phyloP scores from a whole-genome alignment of 257 asterid species.

The Nicotiana benthamiana region DNA sequence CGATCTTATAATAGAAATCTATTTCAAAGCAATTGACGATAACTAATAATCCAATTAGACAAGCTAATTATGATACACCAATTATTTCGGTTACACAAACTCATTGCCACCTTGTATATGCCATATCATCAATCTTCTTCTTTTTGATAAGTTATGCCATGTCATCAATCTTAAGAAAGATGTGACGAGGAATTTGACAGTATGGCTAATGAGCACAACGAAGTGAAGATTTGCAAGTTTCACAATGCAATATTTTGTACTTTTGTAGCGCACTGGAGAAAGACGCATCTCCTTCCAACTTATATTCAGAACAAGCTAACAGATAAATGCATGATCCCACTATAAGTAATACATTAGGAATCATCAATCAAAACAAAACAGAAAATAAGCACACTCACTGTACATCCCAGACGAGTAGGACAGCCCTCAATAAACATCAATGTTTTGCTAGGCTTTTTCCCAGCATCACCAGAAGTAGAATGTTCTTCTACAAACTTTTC shows the following conservation, averaged over 20 bases:
- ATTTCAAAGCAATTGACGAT: background rate
- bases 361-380: background rate
- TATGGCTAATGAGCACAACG: background rate
- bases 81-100: background rate
- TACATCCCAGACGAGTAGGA: slow-evolving; percentile 77
- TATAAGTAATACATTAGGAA: background rate
- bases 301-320: background rate
- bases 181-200: background rate
- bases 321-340: background rate
- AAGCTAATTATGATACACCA: background rate
- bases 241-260: background rate
- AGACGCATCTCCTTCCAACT: background rate
- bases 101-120: background rate
- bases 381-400: slow-evolving; percentile 41
- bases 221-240: background rate
- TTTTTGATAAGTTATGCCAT: background rate
- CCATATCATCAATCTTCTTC: background rate
- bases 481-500: slow-evolving; percentile 86
- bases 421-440: slow-evolving; percentile 92
- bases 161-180: background rate
- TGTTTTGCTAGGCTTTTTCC: slow-evolving; percentile 68
- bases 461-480: slow-evolving; percentile 51
- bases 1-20: background rate
- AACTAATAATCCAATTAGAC: background rate
- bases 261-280: background rate